phyloP scores from a whole-genome alignment of 805 yeast species.

The Lipomyces starkeyi region DNA sequence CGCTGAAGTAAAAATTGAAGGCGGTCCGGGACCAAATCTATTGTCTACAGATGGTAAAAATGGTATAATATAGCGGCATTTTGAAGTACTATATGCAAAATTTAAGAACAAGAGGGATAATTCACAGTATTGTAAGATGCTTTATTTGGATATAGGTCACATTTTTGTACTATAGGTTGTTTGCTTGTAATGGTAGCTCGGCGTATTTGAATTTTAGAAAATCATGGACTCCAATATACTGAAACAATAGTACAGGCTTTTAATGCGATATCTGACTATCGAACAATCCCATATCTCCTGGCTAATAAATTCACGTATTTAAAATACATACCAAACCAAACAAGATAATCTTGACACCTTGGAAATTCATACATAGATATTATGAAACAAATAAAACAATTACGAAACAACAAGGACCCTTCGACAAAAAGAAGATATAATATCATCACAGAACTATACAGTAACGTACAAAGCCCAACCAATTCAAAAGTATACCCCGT shows the following conservation, averaged over 20 bases:
- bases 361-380: not conserved
- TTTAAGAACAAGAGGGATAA: not conserved
- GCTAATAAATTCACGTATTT: not conserved
- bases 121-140: not conserved
- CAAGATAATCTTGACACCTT: slow-evolving; percentile 5
- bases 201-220: not conserved
- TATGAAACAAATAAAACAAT: not conserved
- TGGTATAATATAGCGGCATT: not conserved
- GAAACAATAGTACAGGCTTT: not conserved
- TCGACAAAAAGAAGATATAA: not conserved
- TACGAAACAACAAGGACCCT: not conserved
- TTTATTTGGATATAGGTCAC: not conserved
- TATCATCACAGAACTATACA: slow-evolving; percentile 3
- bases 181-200: not conserved
- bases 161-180: not conserved
- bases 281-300: not conserved
- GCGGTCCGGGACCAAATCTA: slow-evolving; percentile 28
- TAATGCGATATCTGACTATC: not conserved
- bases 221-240: not conserved
- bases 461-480: slow-evolving; percentile 4
- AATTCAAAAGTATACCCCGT: not conserved
- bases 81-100: not conserved
- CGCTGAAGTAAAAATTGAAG: slow-evolving; percentile 17
- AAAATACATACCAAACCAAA: slow-evolving; percentile 3
- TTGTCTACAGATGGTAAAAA: not conserved